phyloP scores from a whole-genome alignment of 1,284 basidiomycete species.

The Rhodotorula mucilaginosa region DNA sequence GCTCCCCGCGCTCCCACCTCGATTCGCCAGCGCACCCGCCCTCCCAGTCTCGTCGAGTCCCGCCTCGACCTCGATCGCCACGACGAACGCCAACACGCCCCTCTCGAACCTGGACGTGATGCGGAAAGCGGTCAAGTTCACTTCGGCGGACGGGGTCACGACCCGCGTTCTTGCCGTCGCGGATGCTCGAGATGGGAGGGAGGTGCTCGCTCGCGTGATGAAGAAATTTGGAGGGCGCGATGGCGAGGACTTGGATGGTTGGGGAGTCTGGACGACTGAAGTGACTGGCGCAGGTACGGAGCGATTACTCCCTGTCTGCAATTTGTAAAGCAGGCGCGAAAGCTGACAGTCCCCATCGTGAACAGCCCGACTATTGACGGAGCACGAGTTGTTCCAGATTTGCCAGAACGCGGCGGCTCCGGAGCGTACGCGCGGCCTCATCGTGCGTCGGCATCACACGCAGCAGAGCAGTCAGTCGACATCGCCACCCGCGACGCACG shows the following conservation, averaged over 20 bases:
- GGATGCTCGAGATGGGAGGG: slow-evolving; percentile 71
- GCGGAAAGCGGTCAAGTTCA: slow-evolving; percentile 79
- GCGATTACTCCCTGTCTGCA: background rate
- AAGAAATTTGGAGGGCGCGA: slow-evolving; percentile 65
- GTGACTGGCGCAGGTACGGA: slow-evolving; percentile 58
- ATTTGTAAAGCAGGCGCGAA: background rate
- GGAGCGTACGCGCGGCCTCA: slow-evolving; percentile 76
- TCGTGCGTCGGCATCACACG: slow-evolving; percentile 59
- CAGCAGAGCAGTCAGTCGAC: slow-evolving; percentile 7
- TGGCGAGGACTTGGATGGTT: slow-evolving; percentile 64
- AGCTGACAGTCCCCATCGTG: background rate
- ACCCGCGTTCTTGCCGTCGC: slow-evolving; percentile 72
- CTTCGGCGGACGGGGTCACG: slow-evolving; percentile 64
- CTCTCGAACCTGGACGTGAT: slow-evolving; percentile 60
- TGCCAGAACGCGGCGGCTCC: slow-evolving; percentile 77
- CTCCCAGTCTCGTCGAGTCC: background rate
- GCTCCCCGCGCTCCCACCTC: slow-evolving; percentile 4
- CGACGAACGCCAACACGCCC: background rate
- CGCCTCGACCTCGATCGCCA: background rate
- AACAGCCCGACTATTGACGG: slow-evolving; percentile 64
- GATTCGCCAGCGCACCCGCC: background rate
- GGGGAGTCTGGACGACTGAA: slow-evolving; percentile 72
- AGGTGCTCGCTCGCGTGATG: slow-evolving; percentile 79
- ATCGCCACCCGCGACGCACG: slow-evolving; percentile 1
- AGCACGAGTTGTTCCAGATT: slow-evolving; percentile 76